Conservation (phyloP, 257 asterid species). For the Mentha longifolia region DNA sequence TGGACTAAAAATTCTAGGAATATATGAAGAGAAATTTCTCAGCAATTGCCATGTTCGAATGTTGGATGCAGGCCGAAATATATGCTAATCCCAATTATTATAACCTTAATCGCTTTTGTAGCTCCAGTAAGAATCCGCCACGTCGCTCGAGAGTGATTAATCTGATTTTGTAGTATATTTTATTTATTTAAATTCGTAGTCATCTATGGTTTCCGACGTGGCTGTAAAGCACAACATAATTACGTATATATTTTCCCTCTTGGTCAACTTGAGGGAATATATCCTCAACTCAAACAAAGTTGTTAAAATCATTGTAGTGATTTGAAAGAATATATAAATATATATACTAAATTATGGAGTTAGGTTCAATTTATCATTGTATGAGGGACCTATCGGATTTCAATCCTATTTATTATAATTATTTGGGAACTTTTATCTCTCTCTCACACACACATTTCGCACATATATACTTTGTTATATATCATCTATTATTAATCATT, state of each 20-base stretch:
- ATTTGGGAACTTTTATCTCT: constrained; percentile 26
- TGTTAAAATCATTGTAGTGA: constrained; percentile 33
- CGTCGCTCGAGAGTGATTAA: constrained; percentile 12
- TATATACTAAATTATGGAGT: constrained; percentile 33
- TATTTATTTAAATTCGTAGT: background rate
- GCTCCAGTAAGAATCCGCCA: constrained; percentile 25
- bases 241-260: constrained; percentile 5
- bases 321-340: constrained; percentile 26
- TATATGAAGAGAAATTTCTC: background rate
- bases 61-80: constrained; percentile 40
- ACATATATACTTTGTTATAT: background rate
- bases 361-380: constrained; percentile 47
- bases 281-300: constrained; percentile 34
- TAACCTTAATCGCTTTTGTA: constrained; percentile 2
- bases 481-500: background rate
- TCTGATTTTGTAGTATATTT: background rate
- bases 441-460: constrained; percentile 4
- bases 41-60: constrained; percentile 42
- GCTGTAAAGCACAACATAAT: constrained; percentile 3
- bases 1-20: background rate
- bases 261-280: constrained; percentile 43
- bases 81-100: background rate
- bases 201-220: constrained; percentile 37
- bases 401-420: background rate
- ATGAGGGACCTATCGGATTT: constrained; percentile 38